Base-by-base conservation (phyloP, 257 asterid genomes). In the Petunia axillaris region DNA sequence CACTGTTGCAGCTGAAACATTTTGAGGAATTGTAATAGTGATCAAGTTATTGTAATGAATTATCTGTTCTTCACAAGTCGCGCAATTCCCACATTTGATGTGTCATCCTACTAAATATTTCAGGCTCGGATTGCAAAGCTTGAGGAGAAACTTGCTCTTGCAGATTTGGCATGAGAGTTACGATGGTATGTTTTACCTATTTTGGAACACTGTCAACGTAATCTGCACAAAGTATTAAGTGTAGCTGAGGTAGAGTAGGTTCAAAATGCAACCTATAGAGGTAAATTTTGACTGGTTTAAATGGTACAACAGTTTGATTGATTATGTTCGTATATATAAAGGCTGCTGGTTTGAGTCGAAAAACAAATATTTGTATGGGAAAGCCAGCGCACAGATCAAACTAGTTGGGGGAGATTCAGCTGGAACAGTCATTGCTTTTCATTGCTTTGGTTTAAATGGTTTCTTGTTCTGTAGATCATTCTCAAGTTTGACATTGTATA, bases 121-220 rank as follows among this genome's bases (percentile, higher is more conserved):
- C 88, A 94, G 97, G 94, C 88, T 85, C 92, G 90, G 85, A 81
- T 87, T 54, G 87, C 91, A 40, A 86, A 83, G 90, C 96, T 92
- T 78, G 85, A 82, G 78, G 97, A 90, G 87, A 89, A 85, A 87
- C 81, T 85, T 76, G 78, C 89, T 59, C 87, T 81, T 50, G 78
- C 90, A 55, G 82, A 85, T 53, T 76, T 63, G 60, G 81, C 77
- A 44, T 91, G 84, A 91, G 9, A 3, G 7, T 5, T 16, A 1
- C 2, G 78, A 3, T 50, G 14, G 62, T 50, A 50, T 36, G 78
- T 0, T 11, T 35, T 14, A 25, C 1, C 46, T 50, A 50, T 6
- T 52, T 50, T 35, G 46, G 62, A 35, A 48, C 59, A 2, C 14
- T 50, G 62, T 73, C 78, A 36, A 50, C 62, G 15, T 11, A 50